These are phyloP conservation scores for Hyaloscypha bicolor DNA, from an alignment of 495 filamentous ascomycete genomes.

Conservation along the genomic window DNA sequence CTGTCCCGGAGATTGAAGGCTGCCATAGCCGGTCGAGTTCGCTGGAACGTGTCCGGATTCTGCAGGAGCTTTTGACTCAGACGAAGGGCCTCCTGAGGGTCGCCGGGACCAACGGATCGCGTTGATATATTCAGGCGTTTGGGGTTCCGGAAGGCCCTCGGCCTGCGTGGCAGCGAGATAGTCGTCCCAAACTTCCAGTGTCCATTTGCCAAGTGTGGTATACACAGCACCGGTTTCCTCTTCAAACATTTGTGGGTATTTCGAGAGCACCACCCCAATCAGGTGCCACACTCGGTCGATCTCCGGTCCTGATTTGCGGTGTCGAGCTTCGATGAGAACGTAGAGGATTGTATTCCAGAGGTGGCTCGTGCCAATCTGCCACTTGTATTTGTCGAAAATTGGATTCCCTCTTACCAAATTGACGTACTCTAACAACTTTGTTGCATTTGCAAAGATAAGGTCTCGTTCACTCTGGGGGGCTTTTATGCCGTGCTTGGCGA, in stretches of 20 bases:
- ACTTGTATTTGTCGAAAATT: not conserved
- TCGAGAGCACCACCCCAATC: not conserved
- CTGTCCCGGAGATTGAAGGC: not conserved
- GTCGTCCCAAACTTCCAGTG: not conserved
- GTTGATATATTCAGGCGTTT: not conserved
- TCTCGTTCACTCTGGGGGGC: not conserved
- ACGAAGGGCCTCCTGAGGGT: not conserved
- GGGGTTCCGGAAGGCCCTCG: not conserved
- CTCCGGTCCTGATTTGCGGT: not conserved
- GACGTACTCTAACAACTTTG: conserved; percentile 1
- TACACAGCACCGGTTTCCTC: not conserved
- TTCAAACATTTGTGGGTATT: not conserved
- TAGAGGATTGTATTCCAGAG: not conserved
- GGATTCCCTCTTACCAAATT: not conserved
- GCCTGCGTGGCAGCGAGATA: not conserved
- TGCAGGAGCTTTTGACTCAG: not conserved
- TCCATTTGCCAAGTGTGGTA: not conserved
- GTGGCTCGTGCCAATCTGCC: not conserved
- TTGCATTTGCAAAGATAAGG: not conserved
- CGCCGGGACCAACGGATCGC: not conserved
- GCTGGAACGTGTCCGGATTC: not conserved
- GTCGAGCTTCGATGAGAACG: not conserved
- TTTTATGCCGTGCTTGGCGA: not conserved
- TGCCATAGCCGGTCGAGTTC: not conserved
- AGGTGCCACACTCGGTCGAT: not conserved